phyloP scores from a whole-genome alignment of 2,329 filamentous ascomycete genomes.

The Davidsoniella neocaledoniae region DNA sequence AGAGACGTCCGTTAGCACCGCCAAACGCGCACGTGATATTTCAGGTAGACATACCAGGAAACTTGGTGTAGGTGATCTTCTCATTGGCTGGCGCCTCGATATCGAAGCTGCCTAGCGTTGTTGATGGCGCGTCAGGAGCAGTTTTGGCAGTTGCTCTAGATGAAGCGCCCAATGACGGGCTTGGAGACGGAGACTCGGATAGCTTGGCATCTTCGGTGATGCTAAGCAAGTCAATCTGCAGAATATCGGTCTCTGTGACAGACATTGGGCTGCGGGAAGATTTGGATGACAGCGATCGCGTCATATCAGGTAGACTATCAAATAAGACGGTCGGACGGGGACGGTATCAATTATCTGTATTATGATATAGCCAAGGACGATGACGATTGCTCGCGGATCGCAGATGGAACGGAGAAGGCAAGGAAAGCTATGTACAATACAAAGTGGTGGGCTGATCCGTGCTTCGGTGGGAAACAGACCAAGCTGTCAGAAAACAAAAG shows the following conservation, averaged over 20 bases:
- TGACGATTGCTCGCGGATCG: too few relatives aligned
- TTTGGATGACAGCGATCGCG: too few relatives aligned
- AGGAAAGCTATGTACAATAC: too few relatives aligned
- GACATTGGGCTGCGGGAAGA: neutral
- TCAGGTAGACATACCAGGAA: conserved; percentile 1
- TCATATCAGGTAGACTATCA: too few relatives aligned
- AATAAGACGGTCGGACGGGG: too few relatives aligned
- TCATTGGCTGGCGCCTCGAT: neutral
- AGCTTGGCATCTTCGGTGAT: neutral
- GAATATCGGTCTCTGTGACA: neutral
- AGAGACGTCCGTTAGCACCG: neutral
- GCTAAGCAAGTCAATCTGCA: conserved; percentile 3
- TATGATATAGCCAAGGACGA: too few relatives aligned
- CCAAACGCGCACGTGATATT: neutral
- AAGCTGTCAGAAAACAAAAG: too few relatives aligned
- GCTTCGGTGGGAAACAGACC: too few relatives aligned
- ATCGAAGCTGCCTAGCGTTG: neutral
- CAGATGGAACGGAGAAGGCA: too few relatives aligned
- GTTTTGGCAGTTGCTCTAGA: neutral
- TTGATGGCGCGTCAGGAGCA: neutral
- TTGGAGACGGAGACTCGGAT: neutral
- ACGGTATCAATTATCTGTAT: too few relatives aligned
- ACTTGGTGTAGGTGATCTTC: neutral
- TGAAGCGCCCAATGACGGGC: neutral
- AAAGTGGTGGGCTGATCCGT: too few relatives aligned